Evolutionary conservation across 2,329 filamentous ascomycete species (phyloP).

Genomic region (Paecilomyces formosus): DNA sequence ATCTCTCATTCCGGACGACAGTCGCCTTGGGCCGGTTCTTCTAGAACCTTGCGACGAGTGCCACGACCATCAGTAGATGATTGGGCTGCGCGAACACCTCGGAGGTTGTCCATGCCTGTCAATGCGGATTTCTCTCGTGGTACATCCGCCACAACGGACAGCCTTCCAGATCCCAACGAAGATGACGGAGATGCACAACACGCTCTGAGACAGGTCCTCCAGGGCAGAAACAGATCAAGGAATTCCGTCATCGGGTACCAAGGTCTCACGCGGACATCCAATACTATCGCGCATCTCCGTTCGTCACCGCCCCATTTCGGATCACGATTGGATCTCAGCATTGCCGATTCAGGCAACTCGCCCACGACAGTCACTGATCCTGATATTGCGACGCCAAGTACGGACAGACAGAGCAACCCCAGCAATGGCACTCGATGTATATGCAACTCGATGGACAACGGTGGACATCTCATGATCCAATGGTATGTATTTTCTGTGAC

Average conservation of each 20-base stretch:
- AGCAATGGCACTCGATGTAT: conserved; percentile 51
- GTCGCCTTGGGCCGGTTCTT: conserved; percentile 34
- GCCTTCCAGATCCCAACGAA: conserved; percentile 19
- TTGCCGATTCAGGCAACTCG: conserved; percentile 36
- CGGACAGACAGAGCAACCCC: conserved; percentile 45
- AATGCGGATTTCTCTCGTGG: conserved; percentile 25
- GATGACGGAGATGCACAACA: conserved; percentile 37
- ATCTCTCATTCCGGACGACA: conserved; percentile 33
- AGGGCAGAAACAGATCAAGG: conserved; percentile 20
- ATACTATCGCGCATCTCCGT: conserved; percentile 28
- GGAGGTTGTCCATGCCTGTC: conserved; percentile 23
- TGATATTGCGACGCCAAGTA: conserved; percentile 45
- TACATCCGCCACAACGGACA: conserved; percentile 19
- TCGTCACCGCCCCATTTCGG: conserved; percentile 37
- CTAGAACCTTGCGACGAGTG: conserved; percentile 18
- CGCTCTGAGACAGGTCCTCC: conserved; percentile 39
- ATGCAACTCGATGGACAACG: conserved; percentile 48
- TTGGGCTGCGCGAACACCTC: conserved; percentile 24
- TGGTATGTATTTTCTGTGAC: conserved; percentile 37
- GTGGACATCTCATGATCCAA: conserved; percentile 52
- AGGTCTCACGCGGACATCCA: conserved; percentile 21
- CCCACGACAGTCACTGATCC: conserved; percentile 46
- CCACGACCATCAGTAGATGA: conserved; percentile 15
- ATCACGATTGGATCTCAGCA: conserved; percentile 28
- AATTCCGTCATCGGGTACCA: conserved; percentile 22